phyloP scores from a whole-genome alignment of 2,329 filamentous ascomycete genomes.

The Cylindrodendrum hubeiense region DNA sequence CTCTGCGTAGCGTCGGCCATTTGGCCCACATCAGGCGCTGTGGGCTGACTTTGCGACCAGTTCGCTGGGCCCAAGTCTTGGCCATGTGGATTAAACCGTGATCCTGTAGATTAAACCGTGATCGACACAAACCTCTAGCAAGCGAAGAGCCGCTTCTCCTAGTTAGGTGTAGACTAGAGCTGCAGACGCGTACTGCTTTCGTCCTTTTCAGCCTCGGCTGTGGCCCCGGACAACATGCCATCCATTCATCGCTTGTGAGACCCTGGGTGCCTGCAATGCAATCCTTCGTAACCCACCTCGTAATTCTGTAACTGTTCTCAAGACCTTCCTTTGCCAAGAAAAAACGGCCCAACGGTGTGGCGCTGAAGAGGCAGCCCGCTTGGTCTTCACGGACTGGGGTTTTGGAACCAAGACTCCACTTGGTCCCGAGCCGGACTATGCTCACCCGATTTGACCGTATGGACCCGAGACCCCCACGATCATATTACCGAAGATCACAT shows the following conservation, averaged over 20 bases:
- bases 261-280: not conserved
- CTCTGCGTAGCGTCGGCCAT: slow-evolving; percentile 6
- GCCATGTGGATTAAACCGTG: slow-evolving; percentile 17
- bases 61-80: slow-evolving; percentile 12
- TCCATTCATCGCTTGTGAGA: not conserved
- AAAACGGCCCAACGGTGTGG: not conserved
- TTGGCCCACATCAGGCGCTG: slow-evolving; percentile 7
- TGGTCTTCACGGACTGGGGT: not conserved
- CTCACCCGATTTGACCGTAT: slow-evolving; percentile 16
- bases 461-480: slow-evolving; percentile 21
- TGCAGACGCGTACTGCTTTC: not conserved
- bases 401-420: not conserved
- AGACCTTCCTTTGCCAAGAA: not conserved
- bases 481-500: not conserved
- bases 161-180: not conserved
- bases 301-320: not conserved
- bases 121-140: not conserved
- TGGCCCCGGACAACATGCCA: not conserved
- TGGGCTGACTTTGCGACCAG: slow-evolving; percentile 21
- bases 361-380: not conserved
- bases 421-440: slow-evolving; percentile 1
- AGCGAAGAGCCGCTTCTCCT: not conserved
- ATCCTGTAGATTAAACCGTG: slow-evolving; percentile 16
- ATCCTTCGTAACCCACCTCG: not conserved
- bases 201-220: not conserved